These are phyloP conservation scores for Passiflora organensis DNA, from an alignment of 345 rosid genomes.

Conservation along the genomic window DNA sequence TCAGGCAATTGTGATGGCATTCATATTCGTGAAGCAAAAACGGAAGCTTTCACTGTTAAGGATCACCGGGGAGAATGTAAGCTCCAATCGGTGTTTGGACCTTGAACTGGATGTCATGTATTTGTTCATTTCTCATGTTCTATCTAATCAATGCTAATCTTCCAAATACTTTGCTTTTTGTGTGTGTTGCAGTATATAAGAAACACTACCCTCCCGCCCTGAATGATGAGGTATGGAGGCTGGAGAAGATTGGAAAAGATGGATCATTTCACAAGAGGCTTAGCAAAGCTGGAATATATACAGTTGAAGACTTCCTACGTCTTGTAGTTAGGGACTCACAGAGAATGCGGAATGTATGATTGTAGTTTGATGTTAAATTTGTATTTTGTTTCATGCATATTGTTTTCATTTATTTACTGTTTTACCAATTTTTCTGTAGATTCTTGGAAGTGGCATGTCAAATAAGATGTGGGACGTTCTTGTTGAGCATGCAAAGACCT, in stretches of 20 bases:
- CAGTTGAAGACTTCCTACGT: constrained; percentile 80
- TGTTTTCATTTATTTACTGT: constrained; percentile 14
- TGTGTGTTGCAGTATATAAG: constrained; percentile 62
- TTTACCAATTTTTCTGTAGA: constrained; percentile 38
- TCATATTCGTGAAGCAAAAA: constrained; percentile 36
- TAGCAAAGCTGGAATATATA: constrained; percentile 69
- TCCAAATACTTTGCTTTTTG: neutral
- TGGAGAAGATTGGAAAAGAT: constrained; percentile 96
- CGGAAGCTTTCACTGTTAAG: constrained; percentile 34
- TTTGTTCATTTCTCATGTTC: neutral
- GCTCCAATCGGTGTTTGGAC: neutral
- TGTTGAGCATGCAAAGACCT: constrained; percentile 89
- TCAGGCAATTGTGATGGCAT: constrained; percentile 29
- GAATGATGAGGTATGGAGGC: constrained; percentile 90
- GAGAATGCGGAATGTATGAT: constrained; percentile 68
- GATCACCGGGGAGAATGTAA: constrained; percentile 39
- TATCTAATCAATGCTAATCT: neutral
- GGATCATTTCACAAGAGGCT: constrained; percentile 97
- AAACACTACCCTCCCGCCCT: constrained; percentile 94
- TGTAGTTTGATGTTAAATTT: constrained; percentile 14
- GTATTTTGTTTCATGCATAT: neutral
- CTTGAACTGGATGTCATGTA: neutral
- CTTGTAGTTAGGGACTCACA: constrained; percentile 82
- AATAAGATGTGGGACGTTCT: constrained; percentile 99
- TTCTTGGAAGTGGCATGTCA: constrained; percentile 99